A percentile compares a stretch with the other conserved stretches of the same genome.
phyloP scores from a whole-genome alignment of 306 rosid genomes.

The Quercus bicolor region DNA sequence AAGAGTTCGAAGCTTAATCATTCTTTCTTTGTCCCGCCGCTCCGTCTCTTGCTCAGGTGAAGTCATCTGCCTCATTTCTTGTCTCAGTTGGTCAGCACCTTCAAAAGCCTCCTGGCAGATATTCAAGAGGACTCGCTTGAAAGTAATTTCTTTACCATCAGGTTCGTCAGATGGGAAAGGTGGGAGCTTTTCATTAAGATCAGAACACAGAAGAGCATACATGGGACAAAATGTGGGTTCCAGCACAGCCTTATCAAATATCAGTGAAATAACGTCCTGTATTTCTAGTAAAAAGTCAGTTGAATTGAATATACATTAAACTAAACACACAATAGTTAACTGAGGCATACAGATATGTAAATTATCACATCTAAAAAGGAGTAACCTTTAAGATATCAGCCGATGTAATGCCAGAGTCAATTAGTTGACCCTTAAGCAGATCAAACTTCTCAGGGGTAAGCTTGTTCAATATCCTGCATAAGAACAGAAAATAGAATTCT shows the following conservation, averaged over 20 bases:
- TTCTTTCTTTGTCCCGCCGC: slow-evolving; percentile 81
- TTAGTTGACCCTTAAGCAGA: slow-evolving; percentile 91
- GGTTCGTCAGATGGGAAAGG: slow-evolving; percentile 89
- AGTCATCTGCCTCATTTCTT: slow-evolving; percentile 78
- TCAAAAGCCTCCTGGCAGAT: slow-evolving; percentile 98
- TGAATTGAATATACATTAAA: slow-evolving; percentile 14
- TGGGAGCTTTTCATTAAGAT: slow-evolving; percentile 84
- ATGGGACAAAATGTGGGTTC: slow-evolving; percentile 99
- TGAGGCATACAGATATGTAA: not conserved
- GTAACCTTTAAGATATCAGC: slow-evolving; percentile 88
- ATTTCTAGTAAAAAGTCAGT: slow-evolving; percentile 28
- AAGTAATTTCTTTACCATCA: slow-evolving; percentile 80
- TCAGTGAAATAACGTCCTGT: slow-evolving; percentile 87
- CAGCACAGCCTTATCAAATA: slow-evolving; percentile 95
- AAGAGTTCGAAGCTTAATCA: slow-evolving; percentile 82
- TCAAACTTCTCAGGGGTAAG: slow-evolving; percentile 98
- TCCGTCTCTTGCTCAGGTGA: slow-evolving; percentile 85
- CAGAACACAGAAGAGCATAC: slow-evolving; percentile 85
- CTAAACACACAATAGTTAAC: not conserved
- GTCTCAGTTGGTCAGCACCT: slow-evolving; percentile 79
- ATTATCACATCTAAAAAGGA: not conserved
- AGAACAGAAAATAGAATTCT: not conserved
- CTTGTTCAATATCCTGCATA: slow-evolving; percentile 89
- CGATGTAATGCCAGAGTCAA: slow-evolving; percentile 87
- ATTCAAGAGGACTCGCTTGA: slow-evolving; percentile 81